These are phyloP conservation scores for Metrosideros polymorpha DNA, from an alignment of 441 rosid species.

Conservation along the genomic window DNA sequence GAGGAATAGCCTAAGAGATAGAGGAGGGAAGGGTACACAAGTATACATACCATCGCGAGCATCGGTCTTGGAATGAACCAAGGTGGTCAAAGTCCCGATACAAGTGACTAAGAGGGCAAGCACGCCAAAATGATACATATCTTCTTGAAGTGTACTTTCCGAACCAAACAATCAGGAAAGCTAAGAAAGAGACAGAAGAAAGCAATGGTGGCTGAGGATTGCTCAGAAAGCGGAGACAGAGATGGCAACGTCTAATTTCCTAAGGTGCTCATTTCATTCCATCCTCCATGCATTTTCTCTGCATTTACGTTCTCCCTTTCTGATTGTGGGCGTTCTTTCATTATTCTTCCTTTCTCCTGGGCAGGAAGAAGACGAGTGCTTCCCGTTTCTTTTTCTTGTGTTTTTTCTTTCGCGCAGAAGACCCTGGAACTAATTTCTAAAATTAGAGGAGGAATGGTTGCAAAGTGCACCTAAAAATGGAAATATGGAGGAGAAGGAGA, in stretches of 20 bases:
- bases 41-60: slow-evolving; percentile 46
- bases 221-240: background rate
- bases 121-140: background rate
- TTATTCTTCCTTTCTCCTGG: background rate
- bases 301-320: background rate
- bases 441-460: background rate
- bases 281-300: background rate
- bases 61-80: slow-evolving; percentile 54
- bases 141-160: background rate
- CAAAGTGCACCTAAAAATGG: background rate
- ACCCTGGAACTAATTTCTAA: background rate
- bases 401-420: background rate
- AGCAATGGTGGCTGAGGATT: background rate
- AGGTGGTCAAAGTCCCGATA: slow-evolving; percentile 24
- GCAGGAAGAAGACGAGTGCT: background rate
- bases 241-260: background rate
- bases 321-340: background rate
- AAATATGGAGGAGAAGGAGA: background rate
- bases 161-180: background rate
- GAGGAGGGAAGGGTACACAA: background rate
- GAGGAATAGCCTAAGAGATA: background rate
- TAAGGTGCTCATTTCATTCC: background rate
- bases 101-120: background rate
- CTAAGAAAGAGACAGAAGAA: background rate
- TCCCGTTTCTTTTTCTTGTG: background rate